A percentile compares a stretch with the other conserved stretches of the same genome.
phyloP scores from a whole-genome alignment of 495 filamentous ascomycete species.

The Penicillium herquei region DNA sequence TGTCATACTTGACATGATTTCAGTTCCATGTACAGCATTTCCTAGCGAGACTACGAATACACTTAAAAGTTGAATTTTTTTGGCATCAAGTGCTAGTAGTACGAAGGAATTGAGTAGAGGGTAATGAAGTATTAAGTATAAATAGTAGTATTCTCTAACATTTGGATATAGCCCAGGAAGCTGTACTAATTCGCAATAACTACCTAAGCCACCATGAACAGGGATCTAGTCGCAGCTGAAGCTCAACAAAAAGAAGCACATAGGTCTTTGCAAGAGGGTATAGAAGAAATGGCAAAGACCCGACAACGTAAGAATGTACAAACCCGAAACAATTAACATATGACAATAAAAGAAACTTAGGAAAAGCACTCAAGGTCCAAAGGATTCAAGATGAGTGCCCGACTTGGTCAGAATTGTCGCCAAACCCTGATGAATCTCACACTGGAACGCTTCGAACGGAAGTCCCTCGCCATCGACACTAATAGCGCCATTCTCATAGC shows the following conservation, averaged over 20 bases:
- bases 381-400: constrained; percentile 69
- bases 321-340: background rate
- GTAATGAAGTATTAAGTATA: constrained; percentile 12
- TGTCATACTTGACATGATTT: constrained; percentile 1
- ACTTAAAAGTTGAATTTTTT: constrained; percentile 9
- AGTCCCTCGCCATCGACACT: constrained; percentile 90
- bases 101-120: too few species aligned
- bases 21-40: constrained; percentile 23
- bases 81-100: too few species aligned
- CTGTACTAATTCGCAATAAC: constrained; percentile 10
- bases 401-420: constrained; percentile 79
- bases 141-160: too few species aligned
- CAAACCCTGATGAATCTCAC: constrained; percentile 79
- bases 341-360: background rate
- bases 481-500: constrained; percentile 71
- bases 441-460: constrained; percentile 86
- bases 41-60: constrained; percentile 19
- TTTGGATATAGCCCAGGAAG: too few species aligned
- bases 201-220: constrained; percentile 10
- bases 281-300: constrained; percentile 14
- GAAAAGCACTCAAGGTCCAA: constrained; percentile 41
- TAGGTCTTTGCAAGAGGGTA: constrained; percentile 33
- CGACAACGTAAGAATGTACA: background rate
- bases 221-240: background rate
- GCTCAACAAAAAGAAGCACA: constrained; percentile 4